Conservation (phyloP, 2,329 filamentous ascomycete species). For the Trichoderma koningiopsis region DNA sequence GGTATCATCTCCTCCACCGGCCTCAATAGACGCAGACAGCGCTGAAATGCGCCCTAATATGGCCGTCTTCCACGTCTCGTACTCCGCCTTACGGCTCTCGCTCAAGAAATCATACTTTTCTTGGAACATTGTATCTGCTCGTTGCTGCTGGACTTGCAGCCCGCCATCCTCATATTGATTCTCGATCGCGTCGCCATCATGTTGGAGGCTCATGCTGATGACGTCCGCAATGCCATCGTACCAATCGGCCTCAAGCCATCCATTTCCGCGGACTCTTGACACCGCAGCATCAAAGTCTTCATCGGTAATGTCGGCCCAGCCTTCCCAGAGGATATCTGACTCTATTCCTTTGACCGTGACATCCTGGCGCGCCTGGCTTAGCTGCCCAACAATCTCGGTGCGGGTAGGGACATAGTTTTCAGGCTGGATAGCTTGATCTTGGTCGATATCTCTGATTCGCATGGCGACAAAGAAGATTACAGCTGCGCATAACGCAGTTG, state of each 20-base stretch:
- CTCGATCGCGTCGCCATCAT: slow-evolving; percentile 42
- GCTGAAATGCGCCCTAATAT: slow-evolving; percentile 61
- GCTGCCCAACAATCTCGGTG: slow-evolving; percentile 50
- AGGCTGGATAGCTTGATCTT: slow-evolving; percentile 43
- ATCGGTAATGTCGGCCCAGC: slow-evolving; percentile 52
- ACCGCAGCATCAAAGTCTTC: slow-evolving; percentile 65
- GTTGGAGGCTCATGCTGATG: slow-evolving; percentile 37
- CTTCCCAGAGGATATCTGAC: slow-evolving; percentile 55
- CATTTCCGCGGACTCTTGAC: slow-evolving; percentile 55
- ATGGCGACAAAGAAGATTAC: slow-evolving; percentile 63
- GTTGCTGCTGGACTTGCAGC: slow-evolving; percentile 47
- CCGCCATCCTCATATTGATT: slow-evolving; percentile 34
- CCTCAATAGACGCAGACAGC: slow-evolving; percentile 33
- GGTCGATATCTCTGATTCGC: slow-evolving; percentile 48
- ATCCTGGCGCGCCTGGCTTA: slow-evolving; percentile 46
- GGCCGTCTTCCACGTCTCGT: slow-evolving; percentile 63
- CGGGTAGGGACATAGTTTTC: slow-evolving; percentile 49
- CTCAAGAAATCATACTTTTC: slow-evolving; percentile 72
- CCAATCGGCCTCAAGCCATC: slow-evolving; percentile 67
- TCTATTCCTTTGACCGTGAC: slow-evolving; percentile 42
- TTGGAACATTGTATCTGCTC: slow-evolving; percentile 72
- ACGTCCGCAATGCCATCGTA: slow-evolving; percentile 61
- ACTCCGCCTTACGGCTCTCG: slow-evolving; percentile 62
- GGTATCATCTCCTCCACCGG: slow-evolving; percentile 31
- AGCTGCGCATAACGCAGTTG: slow-evolving; percentile 59